Conservation (phyloP, 2,329 filamentous ascomycete species). For the Fusarium fracticaudum region DNA sequence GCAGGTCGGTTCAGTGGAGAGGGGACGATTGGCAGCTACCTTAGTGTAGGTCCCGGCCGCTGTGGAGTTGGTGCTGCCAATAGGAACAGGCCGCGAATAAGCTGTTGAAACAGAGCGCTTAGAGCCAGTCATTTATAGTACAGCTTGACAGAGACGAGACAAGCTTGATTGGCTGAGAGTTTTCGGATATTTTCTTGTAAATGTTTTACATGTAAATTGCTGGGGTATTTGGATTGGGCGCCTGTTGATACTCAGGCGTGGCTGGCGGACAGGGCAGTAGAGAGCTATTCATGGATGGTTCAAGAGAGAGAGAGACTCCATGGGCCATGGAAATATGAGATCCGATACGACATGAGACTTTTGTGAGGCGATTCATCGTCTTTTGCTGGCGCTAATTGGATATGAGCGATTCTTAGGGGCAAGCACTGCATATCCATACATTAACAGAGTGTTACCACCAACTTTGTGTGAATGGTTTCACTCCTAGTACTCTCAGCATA, state of each 20-base stretch:
- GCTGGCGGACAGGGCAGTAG: conserved; percentile 19
- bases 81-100: conserved; percentile 33
- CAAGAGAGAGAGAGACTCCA: not conserved
- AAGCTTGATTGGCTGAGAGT: conserved; percentile 20
- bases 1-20: conserved; percentile 34
- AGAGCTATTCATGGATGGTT: conserved; percentile 2
- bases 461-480: conserved; percentile 14
- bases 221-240: conserved; percentile 33
- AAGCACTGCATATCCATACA: conserved; percentile 22
- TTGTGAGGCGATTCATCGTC: conserved; percentile 14
- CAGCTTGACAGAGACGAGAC: conserved; percentile 3
- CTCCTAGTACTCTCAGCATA: conserved; percentile 3
- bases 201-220: conserved; percentile 7
- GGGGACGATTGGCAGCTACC: conserved; percentile 32
- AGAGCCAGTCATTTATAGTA: conserved; percentile 21
- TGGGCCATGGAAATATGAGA: conserved; percentile 13
- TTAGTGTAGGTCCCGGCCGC: conserved; percentile 16
- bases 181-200: conserved; percentile 10
- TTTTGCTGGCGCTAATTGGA: conserved; percentile 24
- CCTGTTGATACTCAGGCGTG: conserved; percentile 38
- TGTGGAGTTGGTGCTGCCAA: conserved; percentile 29
- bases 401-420: conserved; percentile 3
- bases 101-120: conserved; percentile 40
- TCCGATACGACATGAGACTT: conserved; percentile 29
- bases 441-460: conserved; percentile 21